Percentiles rank a stretch among this genome's conserved stretches.
Conservation (phyloP, 352 stramenopile genomes). For the Peronospora farinosa region DNA sequence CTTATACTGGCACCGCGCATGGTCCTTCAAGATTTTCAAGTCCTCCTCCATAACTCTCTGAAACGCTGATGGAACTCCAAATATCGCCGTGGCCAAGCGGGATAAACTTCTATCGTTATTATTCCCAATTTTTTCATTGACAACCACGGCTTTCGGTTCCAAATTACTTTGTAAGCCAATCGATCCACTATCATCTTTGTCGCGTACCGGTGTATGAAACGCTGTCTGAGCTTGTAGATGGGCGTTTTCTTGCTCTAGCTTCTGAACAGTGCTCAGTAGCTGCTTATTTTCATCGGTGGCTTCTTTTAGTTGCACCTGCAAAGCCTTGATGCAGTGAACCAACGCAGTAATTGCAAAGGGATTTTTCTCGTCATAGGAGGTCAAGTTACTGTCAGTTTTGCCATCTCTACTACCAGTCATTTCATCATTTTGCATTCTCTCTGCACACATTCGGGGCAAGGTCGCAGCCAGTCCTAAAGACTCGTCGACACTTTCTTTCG, state of each 20-base stretch:
- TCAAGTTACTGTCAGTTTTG: not conserved
- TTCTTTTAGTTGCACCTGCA: constrained; percentile 20
- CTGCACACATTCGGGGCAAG: not conserved
- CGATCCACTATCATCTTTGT: not conserved
- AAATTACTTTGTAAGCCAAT: not conserved
- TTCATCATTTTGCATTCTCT: constrained; percentile 4
- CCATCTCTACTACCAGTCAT: constrained; percentile 7
- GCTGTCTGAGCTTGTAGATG: constrained; percentile 7
- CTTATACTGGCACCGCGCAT: constrained; percentile 56
- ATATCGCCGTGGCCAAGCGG: constrained; percentile 13
- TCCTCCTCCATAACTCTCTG: constrained; percentile 26
- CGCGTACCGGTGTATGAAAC: constrained; percentile 1
- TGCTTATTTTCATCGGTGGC: constrained; percentile 21
- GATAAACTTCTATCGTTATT: constrained; percentile 11
- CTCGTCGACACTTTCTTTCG: not conserved
- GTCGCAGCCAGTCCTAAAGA: not conserved
- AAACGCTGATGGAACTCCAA: constrained; percentile 23
- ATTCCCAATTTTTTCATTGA: constrained; percentile 3
- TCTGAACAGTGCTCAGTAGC: constrained; percentile 15
- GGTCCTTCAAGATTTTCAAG: constrained; percentile 24
- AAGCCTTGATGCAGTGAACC: constrained; percentile 12
- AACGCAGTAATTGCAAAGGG: constrained; percentile 6
- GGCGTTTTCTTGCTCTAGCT: constrained; percentile 19
- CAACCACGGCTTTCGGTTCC: constrained; percentile 2
- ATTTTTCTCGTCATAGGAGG: not conserved